Conservation (phyloP, 1,284 basidiomycete genomes). For the Trichosporon asahii region DNA sequence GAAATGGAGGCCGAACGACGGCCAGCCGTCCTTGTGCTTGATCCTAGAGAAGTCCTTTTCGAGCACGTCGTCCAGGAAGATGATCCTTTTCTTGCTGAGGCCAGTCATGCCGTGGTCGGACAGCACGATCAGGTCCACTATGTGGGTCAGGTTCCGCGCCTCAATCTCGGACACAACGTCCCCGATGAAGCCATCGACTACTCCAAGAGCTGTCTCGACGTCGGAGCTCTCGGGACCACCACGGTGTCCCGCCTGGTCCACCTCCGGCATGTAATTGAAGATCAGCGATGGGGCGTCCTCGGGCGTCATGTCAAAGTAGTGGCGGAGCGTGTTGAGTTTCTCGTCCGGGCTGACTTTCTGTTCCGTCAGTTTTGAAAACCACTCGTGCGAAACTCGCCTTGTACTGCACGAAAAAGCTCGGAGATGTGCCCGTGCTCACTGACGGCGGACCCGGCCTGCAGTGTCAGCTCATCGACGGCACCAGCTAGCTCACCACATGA, state of each 20-base stretch:
- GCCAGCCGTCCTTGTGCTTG: conserved; percentile 65
- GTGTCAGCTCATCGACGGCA: not conserved
- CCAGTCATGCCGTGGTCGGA: conserved; percentile 92
- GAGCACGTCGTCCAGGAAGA: conserved; percentile 81
- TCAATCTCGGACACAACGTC: conserved; percentile 63
- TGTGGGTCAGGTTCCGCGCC: conserved; percentile 70
- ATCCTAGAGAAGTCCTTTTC: conserved; percentile 65
- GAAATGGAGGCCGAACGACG: conserved; percentile 16
- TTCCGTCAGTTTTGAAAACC: not conserved
- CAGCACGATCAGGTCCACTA: conserved; percentile 84
- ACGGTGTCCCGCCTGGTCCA: conserved; percentile 62
- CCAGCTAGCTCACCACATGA: conserved; percentile 70
- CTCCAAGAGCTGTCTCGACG: conserved; percentile 65
- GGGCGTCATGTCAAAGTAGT: conserved; percentile 72
- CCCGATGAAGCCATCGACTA: conserved; percentile 72
- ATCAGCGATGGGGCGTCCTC: conserved; percentile 71
- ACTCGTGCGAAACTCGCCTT: conserved; percentile 57
- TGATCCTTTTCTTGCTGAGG: conserved; percentile 67
- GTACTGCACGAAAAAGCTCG: conserved; percentile 75
- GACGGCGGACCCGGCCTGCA: conserved; percentile 73
- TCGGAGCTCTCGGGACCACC: conserved; percentile 68
- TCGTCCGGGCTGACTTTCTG: conserved; percentile 58
- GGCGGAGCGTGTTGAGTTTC: conserved; percentile 69
- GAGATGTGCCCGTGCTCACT: conserved; percentile 62
- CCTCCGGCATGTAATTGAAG: conserved; percentile 59